Evolutionary conservation across 148 eudicot species (phyloP), one percentile per base, ranked within the genome.

Genomic region (Amaranthus cruentus): DNA sequence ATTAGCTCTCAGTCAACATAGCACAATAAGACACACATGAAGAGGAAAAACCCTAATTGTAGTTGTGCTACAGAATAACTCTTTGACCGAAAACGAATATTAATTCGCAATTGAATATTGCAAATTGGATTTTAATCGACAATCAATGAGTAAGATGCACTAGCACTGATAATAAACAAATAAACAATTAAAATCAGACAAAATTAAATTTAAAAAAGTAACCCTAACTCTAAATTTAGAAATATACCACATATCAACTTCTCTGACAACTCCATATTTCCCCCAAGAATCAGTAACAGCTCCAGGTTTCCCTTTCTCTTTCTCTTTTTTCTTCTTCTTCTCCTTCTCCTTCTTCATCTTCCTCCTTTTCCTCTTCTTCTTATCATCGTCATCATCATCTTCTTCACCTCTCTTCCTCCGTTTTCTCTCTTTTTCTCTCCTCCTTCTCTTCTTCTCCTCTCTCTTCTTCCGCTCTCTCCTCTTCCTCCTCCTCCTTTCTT

Each of bases 251-350:
- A 94, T 94, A 84, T 94, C 98, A 75, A 81, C 83, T 66, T 94
- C 98, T 81, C 83, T 85, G 74, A 94, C 83, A 70, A 86, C 78
- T 53, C 98, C 98, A 78, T 85, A 93, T 77, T 91, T 94, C 7
- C 98, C 98, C 98, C 98, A 91, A 0, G 88, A 84, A 76, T 85
- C 76, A 4, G 98, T 94, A 43, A 89, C 97, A 59, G 97, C 88
- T 6, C 93, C 91, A 47, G 53, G 82, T 74, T 86, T 87, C 54
- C 92, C 92, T 71, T 82, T 89, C 49, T 84, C 89, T 63, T 82
- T 86, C 68, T 82, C 77, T 73, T 78, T 83, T 75, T 80, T 79
- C 75, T 84, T 79, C 51, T 86, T 72, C 75, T 88, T 76, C 73
- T 79, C 65, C 44, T 79, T 77, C 64, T 73, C 78, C 66, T 73